Percentiles rank a stretch among this genome's conserved stretches.
Conservation (phyloP, 495 filamentous ascomycete species). For the Penicillium waksmanii region DNA sequence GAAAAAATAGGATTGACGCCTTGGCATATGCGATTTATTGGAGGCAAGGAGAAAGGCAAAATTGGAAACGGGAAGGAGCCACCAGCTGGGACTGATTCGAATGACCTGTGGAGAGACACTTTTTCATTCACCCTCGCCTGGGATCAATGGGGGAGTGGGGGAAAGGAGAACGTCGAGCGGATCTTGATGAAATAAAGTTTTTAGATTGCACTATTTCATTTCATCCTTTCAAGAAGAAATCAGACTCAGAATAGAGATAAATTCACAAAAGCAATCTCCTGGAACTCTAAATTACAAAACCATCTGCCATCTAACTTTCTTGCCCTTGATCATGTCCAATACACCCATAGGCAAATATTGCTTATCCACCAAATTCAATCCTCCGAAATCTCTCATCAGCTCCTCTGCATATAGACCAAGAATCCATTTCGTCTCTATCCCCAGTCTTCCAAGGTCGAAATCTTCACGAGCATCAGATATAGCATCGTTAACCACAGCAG, state of each 20-base stretch:
- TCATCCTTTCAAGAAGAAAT: background rate
- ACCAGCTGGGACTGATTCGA: conserved; percentile 21
- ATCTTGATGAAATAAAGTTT: conserved; percentile 13
- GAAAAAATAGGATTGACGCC: conserved; percentile 17
- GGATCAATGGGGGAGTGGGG: conserved; percentile 22
- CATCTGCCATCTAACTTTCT: conserved; percentile 59
- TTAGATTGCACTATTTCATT: background rate
- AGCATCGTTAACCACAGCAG: background rate
- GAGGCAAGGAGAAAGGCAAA: conserved; percentile 23
- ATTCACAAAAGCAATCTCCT: background rate
- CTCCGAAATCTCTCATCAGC: conserved; percentile 52
- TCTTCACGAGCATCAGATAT: background rate
- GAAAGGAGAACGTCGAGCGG: conserved; percentile 5
- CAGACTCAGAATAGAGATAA: background rate
- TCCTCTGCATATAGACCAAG: conserved; percentile 54
- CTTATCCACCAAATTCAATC: conserved; percentile 55
- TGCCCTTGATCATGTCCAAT: conserved; percentile 54
- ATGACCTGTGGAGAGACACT: conserved; percentile 30
- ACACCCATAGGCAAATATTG: conserved; percentile 58
- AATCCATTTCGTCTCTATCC: conserved; percentile 51
- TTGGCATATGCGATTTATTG: conserved; percentile 27
- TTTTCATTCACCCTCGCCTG: conserved; percentile 22
- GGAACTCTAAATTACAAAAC: conserved; percentile 19
- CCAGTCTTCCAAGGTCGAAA: background rate
- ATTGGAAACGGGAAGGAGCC: conserved; percentile 22